Evolutionary conservation across 306 rosid species (phyloP), one percentile per base, ranked within the genome.

Genomic region (Carpinus fangiana): DNA sequence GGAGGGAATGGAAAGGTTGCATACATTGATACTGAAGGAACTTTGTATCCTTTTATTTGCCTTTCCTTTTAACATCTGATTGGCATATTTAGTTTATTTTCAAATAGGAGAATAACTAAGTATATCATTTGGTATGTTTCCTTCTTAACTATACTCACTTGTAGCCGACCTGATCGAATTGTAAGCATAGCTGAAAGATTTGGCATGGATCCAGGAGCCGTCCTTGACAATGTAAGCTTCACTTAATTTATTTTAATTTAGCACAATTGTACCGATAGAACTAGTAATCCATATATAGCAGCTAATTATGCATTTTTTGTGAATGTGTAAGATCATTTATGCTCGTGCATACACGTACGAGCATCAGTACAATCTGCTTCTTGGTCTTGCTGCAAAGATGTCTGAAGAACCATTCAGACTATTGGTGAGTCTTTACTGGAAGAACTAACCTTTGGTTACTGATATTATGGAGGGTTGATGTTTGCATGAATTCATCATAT

Each of bases 1-100:
- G 98, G 98, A 84, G 98, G 98, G 78, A 92, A 90, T 65, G 98
- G 98, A 78, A 94, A 94, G 87, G 97, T 94, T 84, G 98, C 98
- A 66, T 92, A 92, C 91, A 90, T 95, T 76, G 98, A 95, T 84
- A 95, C 98, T 18, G 98, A 95, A 86, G 98, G 97, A 78, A 95
- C 98, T 62, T 95, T 95, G 98, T 91, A 92, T 87, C 93, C 80
- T 83, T 75, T 74, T 51, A 78, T 59, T 75, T 68, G 41, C 46
- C 71, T 64, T 84, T 20, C 18, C 28, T 36, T 77, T 73, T 65
- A 10, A 55, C 50, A n/a, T 59, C 61, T 64, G 16, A 3, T 9
- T 43, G 26, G 71, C 59, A 79, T 70, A 70, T 72, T 74, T 54
- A 14, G 72, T 16, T 8, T 7, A 50, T 34, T 54, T 34, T 64